Evolutionary conservation across 345 rosid genomes (phyloP), one percentile per base, ranked within the genome.

Genomic region (Kernera saxatilis): DNA sequence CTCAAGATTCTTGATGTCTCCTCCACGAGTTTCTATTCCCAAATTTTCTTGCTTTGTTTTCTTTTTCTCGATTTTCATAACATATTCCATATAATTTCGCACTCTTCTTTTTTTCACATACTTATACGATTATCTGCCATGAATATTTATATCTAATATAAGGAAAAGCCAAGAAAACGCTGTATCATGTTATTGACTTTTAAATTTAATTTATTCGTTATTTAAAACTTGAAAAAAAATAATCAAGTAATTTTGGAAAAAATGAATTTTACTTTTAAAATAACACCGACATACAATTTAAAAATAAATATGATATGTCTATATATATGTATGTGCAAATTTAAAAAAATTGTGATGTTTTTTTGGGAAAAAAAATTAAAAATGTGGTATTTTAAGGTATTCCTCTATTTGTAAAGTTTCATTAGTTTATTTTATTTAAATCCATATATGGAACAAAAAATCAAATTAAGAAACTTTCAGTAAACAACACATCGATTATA

Each of bases 1-100:
- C 36, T 62, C 6, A 62, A 29, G 54, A 32, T 41, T 71, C 70
- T 22, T 22, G 1, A 23, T 52, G 54, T 52, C 54, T 41, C 69
- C 52, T 71, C 69, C 69, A 61, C 69, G 26, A 71, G 19, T 18
- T 69, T 39, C 43, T 43, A 39, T 27, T 60, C 8, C 23, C 69
- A 71, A 44, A 70, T 26, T 37, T 45, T 43, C 25, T 30, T 43
- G 10, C 72, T 55, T 45, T 57, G 9, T 44, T 64, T 30, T 7
- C 1, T 23, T n/a, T 1, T 21, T 5, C n/a, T 9, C 40, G 21
- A 5, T 43, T 55, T 69, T 13, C 11, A 19, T 26, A 36, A 18
- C 10, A 37, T 60, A 5, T 50, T 23, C 13, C 18, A 9, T 29
- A 30, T 30, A 29, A 12, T 46, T 22, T 22, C 15, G 8, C 7